A percentile compares a stretch with the other conserved stretches of the same genome.
Evolutionary conservation across 2,329 filamentous ascomycete species (phyloP).

Genomic region (Alternaria panax): DNA sequence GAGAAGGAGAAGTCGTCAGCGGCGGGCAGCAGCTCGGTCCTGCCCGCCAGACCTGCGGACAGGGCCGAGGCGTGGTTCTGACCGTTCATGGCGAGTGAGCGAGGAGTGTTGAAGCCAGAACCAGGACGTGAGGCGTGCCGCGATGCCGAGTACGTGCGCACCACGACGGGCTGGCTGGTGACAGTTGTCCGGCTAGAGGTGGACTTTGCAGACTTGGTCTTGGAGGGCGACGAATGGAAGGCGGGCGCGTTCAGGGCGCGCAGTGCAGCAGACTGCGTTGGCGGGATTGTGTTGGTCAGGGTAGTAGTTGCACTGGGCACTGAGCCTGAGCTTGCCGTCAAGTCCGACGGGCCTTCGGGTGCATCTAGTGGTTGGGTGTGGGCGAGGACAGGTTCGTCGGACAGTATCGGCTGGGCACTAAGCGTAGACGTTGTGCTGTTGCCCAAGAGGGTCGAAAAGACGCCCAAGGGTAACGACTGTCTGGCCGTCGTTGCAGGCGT

Average conservation of each 20-base stretch:
- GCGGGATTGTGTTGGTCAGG: conserved; percentile 47
- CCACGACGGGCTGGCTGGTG: conserved; percentile 55
- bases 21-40: conserved; percentile 51
- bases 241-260: conserved; percentile 50
- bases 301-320: conserved; percentile 48
- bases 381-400: conserved; percentile 30
- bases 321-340: conserved; percentile 42
- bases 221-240: conserved; percentile 43
- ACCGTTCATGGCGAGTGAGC: conserved; percentile 43
- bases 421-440: conserved; percentile 30
- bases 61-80: conserved; percentile 35
- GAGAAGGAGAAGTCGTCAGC: conserved; percentile 64
- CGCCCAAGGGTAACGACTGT: conserved; percentile 44
- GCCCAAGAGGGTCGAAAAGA: conserved; percentile 43
- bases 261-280: conserved; percentile 48
- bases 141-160: conserved; percentile 51
- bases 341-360: conserved; percentile 40
- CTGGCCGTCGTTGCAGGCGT: conserved; percentile 48
- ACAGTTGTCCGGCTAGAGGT: conserved; percentile 49
- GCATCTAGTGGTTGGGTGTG: conserved; percentile 40
- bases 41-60: conserved; percentile 40
- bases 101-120: conserved; percentile 43
- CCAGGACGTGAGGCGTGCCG: conserved; percentile 44
- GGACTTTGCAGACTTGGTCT: conserved; percentile 48
- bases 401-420: conserved; percentile 19